Evolutionary conservation across 1,139 yeast species (phyloP), one percentile per base, ranked within the genome.

Genomic region (Debaryomyces coudertii): DNA sequence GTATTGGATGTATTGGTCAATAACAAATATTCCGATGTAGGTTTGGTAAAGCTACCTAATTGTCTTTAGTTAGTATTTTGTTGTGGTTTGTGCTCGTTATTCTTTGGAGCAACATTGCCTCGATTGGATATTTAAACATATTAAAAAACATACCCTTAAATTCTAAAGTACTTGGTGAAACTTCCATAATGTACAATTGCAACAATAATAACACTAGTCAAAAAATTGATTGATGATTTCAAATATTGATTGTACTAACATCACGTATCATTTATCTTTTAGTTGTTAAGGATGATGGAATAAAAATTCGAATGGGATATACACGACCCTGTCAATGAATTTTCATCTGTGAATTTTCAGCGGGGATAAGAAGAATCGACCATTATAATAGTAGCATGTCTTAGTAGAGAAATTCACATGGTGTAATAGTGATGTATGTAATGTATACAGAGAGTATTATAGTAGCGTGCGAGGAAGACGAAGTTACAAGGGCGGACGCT

Each of bases 21-120:
- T 44, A 79, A 73, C 61, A 90, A 80, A 53, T 79, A 74, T 62
- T 85, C 87, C 18, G 95, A 85, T 41, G 86, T 79, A 56, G 87
- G 84, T 57, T 81, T 77, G 58, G 87, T 82, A 65, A 89, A 85
- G 43, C 95, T 90, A 53, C 83, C 83, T 74, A 52, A 28, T 38
- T 23, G 11, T 12, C 6, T 25, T 18, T 9, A 3, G 47, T 44
- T 44, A 44, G 47, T 44, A 39, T 11, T 34, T 28, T 20, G 33
- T 16, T 14, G 6, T 38, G 33, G 9, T 12, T 20, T 14, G 18
- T 12, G 14, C 14, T 23, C 16, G 25, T 7, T 35, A 16, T 23
- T 35, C 18, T 23, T 12, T 6, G 28, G 14, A 23, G 38, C 36
- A 35, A 35, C 25, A 7, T 8, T 14, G n/a, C 28, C n/a, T 15